Evolutionary conservation across 208 protist genomes (phyloP).

Genomic region (Angomonas desouzai): DNA sequence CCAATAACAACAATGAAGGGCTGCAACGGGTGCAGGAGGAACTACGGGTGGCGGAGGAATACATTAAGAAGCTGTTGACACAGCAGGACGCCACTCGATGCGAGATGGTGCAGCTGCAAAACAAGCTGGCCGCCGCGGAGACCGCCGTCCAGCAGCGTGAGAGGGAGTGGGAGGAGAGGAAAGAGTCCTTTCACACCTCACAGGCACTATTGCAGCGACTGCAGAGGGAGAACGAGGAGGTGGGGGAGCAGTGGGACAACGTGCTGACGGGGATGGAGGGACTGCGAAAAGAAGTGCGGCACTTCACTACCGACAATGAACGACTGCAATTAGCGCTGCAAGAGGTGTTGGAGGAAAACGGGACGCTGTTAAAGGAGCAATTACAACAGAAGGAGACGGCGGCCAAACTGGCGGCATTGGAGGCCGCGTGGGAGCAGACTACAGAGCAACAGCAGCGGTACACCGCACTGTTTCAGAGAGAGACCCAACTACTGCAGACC

Average conservation of each 20-base stretch:
- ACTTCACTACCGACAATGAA: constrained; percentile 17
- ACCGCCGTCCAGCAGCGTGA: background rate
- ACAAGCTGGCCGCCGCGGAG: background rate
- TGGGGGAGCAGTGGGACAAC: constrained; percentile 23
- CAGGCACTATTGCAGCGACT: constrained; percentile 8
- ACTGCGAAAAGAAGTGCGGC: constrained; percentile 23
- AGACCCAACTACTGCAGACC: constrained; percentile 5
- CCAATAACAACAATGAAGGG: background rate
- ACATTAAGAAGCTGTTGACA: background rate
- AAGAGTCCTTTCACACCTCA: background rate
- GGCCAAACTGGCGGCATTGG: constrained; percentile 20
- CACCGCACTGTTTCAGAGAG: background rate
- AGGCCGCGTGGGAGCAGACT: constrained; percentile 8
- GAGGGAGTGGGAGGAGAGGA: background rate
- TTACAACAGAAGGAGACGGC: constrained; percentile 16
- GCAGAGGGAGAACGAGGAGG: constrained; percentile 14
- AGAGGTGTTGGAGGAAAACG: constrained; percentile 7
- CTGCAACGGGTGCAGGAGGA: background rate
- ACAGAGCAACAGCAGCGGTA: constrained; percentile 13
- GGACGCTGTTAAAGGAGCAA: constrained; percentile 16
- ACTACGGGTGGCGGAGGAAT: background rate
- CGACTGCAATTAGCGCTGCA: constrained; percentile 10
- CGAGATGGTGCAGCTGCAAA: constrained; percentile 6
- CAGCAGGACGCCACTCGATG: background rate
- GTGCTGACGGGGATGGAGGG: constrained; percentile 19